Conservation (phyloP, 192 early-diverging fungal genomes). For the Pilobolus umbonatus region DNA sequence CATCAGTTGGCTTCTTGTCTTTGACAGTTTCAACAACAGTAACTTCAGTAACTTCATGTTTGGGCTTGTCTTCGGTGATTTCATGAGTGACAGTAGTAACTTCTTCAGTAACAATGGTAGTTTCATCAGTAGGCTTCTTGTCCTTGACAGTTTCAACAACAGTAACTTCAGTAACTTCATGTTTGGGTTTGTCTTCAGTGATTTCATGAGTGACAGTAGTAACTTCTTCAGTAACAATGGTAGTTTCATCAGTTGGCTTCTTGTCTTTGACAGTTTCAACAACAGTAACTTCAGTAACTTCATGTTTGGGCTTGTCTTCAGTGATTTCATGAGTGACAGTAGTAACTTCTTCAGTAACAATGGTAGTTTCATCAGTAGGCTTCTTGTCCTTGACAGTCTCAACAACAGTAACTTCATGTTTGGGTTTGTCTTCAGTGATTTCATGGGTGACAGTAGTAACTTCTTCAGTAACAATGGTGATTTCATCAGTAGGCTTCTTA, state of each 20-base stretch:
- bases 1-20: neutral
- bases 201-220: neutral
- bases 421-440: neutral
- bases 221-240: neutral
- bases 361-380: constrained; percentile 4
- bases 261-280: neutral
- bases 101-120: neutral
- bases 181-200: neutral
- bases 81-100: too few relatives aligned
- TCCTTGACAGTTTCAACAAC: neutral
- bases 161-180: too few relatives aligned
- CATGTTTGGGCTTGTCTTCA: neutral
- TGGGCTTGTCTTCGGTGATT: too few relatives aligned
- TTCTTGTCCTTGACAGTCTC: neutral
- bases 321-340: too few relatives aligned
- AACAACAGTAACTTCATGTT: too few relatives aligned
- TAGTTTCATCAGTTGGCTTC: neutral
- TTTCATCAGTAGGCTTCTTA: neutral
- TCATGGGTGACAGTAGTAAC: neutral
- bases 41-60: neutral
- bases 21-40: neutral
- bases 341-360: neutral
- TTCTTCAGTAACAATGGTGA: neutral
- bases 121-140: constrained; percentile 3
- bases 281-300: neutral